A percentile compares a stretch with the other conserved stretches of the same genome.
phyloP scores from a whole-genome alignment of 2,329 filamentous ascomycete species.

The Cladobotryum mycophilum region DNA sequence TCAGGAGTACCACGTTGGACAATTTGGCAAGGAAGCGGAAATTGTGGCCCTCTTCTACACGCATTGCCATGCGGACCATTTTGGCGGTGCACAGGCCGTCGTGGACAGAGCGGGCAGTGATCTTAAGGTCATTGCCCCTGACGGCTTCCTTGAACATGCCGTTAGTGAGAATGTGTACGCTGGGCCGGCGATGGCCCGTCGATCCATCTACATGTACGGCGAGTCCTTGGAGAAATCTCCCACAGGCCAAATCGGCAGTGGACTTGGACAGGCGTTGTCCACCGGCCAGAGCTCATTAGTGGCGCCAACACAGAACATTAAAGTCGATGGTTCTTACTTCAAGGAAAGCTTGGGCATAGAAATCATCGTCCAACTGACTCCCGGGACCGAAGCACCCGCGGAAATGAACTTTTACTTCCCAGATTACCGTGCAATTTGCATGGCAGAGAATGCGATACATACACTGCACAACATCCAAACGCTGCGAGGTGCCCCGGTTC shows the following conservation, averaged over 20 bases:
- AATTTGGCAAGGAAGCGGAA: conserved; percentile 9
- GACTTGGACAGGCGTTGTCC: conserved; percentile 28
- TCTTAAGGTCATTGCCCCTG: conserved; percentile 26
- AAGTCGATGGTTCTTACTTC: conserved; percentile 23
- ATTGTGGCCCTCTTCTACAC: conserved; percentile 34
- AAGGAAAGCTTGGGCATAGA: conserved; percentile 27
- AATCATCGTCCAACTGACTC: conserved; percentile 35
- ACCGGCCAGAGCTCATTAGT: conserved; percentile 28
- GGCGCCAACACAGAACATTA: conserved; percentile 28
- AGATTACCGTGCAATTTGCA: conserved; percentile 28
- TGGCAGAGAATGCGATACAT: conserved; percentile 34
- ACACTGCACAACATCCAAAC: conserved; percentile 37
- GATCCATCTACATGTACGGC: conserved; percentile 36
- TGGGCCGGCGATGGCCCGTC: conserved; percentile 32
- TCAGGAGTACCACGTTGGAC: conserved; percentile 15
- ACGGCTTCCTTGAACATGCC: conserved; percentile 33
- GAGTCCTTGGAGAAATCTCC: conserved; percentile 21
- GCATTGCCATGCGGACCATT: conserved; percentile 36
- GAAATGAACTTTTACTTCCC: conserved; percentile 38
- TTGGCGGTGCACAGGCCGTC: conserved; percentile 23
- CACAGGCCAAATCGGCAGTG: conserved; percentile 30
- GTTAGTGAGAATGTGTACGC: conserved; percentile 33
- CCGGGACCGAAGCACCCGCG: conserved; percentile 35
- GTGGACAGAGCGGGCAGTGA: conserved; percentile 10
- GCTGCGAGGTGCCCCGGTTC: conserved; percentile 33